These are phyloP conservation scores for Plicaturopsis crispa DNA, from an alignment of 768 basidiomycete genomes.

Conservation along the genomic window DNA sequence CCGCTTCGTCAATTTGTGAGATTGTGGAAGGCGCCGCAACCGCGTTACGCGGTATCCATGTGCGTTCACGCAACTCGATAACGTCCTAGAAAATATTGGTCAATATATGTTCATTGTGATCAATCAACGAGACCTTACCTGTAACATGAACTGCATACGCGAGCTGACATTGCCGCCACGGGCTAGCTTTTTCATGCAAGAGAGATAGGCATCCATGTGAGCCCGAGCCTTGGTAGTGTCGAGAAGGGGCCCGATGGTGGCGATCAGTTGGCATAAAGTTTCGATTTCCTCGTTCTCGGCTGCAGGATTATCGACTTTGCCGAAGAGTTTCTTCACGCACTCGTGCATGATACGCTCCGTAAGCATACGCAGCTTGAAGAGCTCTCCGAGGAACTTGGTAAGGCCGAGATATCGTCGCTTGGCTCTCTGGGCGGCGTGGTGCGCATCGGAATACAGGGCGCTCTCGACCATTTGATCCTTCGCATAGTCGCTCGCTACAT, in stretches of 20 bases:
- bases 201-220: conserved; percentile 52
- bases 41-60: conserved; percentile 41
- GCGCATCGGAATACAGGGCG: conserved; percentile 53
- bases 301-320: conserved; percentile 49
- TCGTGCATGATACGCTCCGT: conserved; percentile 61
- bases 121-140: conserved; percentile 28
- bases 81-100: conserved; percentile 35
- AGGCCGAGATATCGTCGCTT: conserved; percentile 60
- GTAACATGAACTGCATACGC: conserved; percentile 53
- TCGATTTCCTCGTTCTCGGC: conserved; percentile 67
- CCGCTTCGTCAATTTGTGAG: conserved; percentile 76
- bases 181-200: conserved; percentile 40
- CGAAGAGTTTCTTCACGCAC: conserved; percentile 54
- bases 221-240: conserved; percentile 40
- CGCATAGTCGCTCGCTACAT: conserved; percentile 28
- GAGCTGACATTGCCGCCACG: conserved; percentile 39
- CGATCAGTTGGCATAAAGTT: conserved; percentile 51
- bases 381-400: conserved; percentile 59
- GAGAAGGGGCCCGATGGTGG: conserved; percentile 47
- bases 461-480: conserved; percentile 25
- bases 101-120: background rate
- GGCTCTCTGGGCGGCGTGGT: conserved; percentile 56
- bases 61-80: conserved; percentile 42
- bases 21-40: conserved; percentile 50
- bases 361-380: conserved; percentile 61